These are phyloP conservation scores for Sordariomycetes sp. DNA, from an alignment of 2,329 filamentous ascomycete genomes.

Conservation along the genomic window DNA sequence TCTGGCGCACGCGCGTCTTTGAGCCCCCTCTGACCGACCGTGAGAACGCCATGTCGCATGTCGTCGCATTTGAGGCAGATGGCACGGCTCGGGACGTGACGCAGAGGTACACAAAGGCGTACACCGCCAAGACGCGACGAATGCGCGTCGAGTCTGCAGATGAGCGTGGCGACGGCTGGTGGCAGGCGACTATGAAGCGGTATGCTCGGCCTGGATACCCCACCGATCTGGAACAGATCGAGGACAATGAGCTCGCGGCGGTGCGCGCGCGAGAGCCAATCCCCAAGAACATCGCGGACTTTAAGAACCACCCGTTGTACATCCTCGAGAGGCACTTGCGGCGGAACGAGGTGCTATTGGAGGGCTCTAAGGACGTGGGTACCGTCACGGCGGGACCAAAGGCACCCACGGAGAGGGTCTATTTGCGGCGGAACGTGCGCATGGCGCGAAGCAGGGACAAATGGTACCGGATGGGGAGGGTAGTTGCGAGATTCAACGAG, in stretches of 20 bases:
- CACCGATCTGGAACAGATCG: conserved; percentile 69
- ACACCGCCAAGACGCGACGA: conserved; percentile 80
- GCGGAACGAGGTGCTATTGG: conserved; percentile 71
- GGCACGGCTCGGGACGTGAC: conserved; percentile 77
- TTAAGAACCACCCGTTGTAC: conserved; percentile 75
- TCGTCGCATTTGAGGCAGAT: conserved; percentile 74
- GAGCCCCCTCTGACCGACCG: conserved; percentile 75
- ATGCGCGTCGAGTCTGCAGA: conserved; percentile 59
- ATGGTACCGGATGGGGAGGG: conserved; percentile 82
- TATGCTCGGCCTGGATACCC: conserved; percentile 28
- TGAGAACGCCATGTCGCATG: conserved; percentile 72
- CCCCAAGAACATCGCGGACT: conserved; percentile 77
- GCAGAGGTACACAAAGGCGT: conserved; percentile 74
- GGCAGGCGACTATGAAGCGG: conserved; percentile 36
- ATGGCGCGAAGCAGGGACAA: conserved; percentile 68
- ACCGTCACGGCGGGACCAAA: conserved; percentile 62
- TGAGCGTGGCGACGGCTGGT: conserved; percentile 41
- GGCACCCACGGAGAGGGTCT: conserved; percentile 63
- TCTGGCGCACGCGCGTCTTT: conserved; percentile 64
- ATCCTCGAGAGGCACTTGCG: conserved; percentile 78
- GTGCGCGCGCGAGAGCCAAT: conserved; percentile 69
- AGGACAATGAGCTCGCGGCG: conserved; percentile 64
- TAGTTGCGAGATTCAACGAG: conserved; percentile 67
- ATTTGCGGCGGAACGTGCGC: conserved; percentile 71
- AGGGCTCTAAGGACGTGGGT: conserved; percentile 59